These are phyloP conservation scores for Ailanthus altissimus DNA, from an alignment of 345 rosid species.

Conservation along the genomic window DNA sequence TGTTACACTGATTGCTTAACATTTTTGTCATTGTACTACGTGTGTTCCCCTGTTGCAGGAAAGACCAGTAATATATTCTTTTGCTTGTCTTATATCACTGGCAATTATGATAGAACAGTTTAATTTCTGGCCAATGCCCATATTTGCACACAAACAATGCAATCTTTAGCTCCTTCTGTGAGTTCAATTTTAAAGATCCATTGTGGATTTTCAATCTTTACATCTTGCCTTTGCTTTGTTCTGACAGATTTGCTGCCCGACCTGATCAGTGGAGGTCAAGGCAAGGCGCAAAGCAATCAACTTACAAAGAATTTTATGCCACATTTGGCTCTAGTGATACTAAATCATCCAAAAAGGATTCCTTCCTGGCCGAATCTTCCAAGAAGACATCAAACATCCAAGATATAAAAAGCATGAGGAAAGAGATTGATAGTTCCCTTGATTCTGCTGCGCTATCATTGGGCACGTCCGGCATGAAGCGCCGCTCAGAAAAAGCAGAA, in stretches of 20 bases:
- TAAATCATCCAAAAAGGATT: slow-evolving; percentile 41
- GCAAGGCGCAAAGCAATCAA: slow-evolving; percentile 75
- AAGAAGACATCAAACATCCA: slow-evolving; percentile 40
- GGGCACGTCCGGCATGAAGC: slow-evolving; percentile 30
- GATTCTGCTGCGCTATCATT: slow-evolving; percentile 25
- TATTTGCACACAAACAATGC: neutral
- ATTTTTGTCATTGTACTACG: neutral
- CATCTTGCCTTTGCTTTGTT: slow-evolving; percentile 15
- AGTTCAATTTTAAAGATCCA: neutral
- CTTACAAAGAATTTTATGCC: slow-evolving; percentile 62
- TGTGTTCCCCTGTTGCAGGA: neutral
- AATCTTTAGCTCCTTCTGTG: neutral
- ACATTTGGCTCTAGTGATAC: slow-evolving; percentile 65
- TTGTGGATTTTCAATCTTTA: slow-evolving; percentile 1
- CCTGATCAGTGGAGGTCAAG: slow-evolving; percentile 82
- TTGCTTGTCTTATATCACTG: too few species aligned
- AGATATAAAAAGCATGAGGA: slow-evolving; percentile 50
- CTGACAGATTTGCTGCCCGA: slow-evolving; percentile 54
- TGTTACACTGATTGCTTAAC: neutral
- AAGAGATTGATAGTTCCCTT: slow-evolving; percentile 49
- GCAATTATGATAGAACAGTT: too few species aligned
- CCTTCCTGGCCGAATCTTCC: slow-evolving; percentile 45
- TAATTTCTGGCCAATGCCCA: too few species aligned
- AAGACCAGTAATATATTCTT: too few species aligned
- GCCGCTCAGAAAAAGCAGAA: slow-evolving; percentile 28